Evolutionary conservation across 345 rosid species (phyloP).

Genomic region (Nasturtium officinale): DNA sequence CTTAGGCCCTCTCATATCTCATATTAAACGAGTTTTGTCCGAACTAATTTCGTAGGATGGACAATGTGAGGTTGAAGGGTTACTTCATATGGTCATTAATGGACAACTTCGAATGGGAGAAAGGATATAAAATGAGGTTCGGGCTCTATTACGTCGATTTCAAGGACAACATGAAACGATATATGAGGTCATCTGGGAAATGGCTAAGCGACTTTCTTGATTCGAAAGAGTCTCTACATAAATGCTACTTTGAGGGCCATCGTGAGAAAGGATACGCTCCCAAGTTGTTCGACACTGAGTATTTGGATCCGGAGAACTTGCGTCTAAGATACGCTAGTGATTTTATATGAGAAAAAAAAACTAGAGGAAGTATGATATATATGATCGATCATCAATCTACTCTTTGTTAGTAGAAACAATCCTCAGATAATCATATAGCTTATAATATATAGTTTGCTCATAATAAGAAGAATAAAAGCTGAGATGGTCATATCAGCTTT

Average conservation of each 20-base stretch:
- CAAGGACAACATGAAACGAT: conserved; percentile 45
- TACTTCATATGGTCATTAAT: conserved; percentile 59
- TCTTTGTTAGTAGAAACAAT: background rate
- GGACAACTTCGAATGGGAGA: conserved; percentile 57
- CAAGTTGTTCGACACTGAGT: conserved; percentile 31
- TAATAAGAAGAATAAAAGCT: conserved; percentile 19
- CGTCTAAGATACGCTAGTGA: conserved; percentile 26
- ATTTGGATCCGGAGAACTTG: background rate
- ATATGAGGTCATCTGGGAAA: conserved; percentile 43
- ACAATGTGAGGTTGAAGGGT: conserved; percentile 50
- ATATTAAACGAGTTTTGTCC: conserved; percentile 7
- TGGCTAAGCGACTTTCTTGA: conserved; percentile 41
- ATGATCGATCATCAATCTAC: conserved; percentile 18
- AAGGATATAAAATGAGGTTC: conserved; percentile 48
- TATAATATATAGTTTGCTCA: conserved; percentile 7
- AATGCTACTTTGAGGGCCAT: conserved; percentile 40
- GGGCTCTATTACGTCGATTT: conserved; percentile 54
- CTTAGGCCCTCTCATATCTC: background rate
- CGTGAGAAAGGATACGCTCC: conserved; percentile 36
- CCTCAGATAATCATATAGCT: conserved; percentile 25
- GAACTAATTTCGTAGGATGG: conserved; percentile 19
- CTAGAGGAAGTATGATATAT: conserved; percentile 4
- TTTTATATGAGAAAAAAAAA: conserved; percentile 32
- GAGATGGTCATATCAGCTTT: conserved; percentile 3
- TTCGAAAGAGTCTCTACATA: conserved; percentile 23